phyloP scores from a whole-genome alignment of 2,329 filamentous ascomycete genomes.

The Pestalotiopsis fici region DNA sequence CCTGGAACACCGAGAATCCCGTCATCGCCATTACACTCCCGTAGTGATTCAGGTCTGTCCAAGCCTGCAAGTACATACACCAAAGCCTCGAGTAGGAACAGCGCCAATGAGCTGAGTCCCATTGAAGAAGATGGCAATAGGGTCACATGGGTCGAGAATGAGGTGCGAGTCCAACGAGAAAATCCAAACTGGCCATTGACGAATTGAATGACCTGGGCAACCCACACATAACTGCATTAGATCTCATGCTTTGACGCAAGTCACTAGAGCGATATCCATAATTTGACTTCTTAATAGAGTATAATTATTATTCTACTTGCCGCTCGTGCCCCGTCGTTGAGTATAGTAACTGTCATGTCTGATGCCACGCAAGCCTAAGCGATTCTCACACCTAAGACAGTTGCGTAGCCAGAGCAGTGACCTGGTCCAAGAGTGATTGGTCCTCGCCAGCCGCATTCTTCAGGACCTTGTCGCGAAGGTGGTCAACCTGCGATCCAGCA shows the following conservation, averaged over 20 bases:
- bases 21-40: slow-evolving; percentile 16
- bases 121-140: slow-evolving; percentile 12
- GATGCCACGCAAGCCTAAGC: background rate
- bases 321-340: background rate
- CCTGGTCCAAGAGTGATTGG: slow-evolving; percentile 51
- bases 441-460: slow-evolving; percentile 54
- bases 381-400: background rate
- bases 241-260: slow-evolving; percentile 7
- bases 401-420: slow-evolving; percentile 28
- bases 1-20: slow-evolving; percentile 17
- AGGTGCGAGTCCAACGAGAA: slow-evolving; percentile 23
- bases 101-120: slow-evolving; percentile 22
- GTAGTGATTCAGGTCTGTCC: slow-evolving; percentile 12
- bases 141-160: slow-evolving; percentile 31
- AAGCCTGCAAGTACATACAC: slow-evolving; percentile 22
- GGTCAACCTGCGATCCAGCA: slow-evolving; percentile 55
- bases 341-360: background rate
- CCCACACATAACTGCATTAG: background rate
- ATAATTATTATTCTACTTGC: background rate
- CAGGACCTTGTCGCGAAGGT: slow-evolving; percentile 57
- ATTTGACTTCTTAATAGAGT: background rate
- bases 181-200: slow-evolving; percentile 27
- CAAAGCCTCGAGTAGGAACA: slow-evolving; percentile 22
- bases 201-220: slow-evolving; percentile 10
- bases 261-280: slow-evolving; percentile 4